These are phyloP conservation scores for Penicillium angulare DNA, from an alignment of 495 filamentous ascomycete species.

Conservation along the genomic window DNA sequence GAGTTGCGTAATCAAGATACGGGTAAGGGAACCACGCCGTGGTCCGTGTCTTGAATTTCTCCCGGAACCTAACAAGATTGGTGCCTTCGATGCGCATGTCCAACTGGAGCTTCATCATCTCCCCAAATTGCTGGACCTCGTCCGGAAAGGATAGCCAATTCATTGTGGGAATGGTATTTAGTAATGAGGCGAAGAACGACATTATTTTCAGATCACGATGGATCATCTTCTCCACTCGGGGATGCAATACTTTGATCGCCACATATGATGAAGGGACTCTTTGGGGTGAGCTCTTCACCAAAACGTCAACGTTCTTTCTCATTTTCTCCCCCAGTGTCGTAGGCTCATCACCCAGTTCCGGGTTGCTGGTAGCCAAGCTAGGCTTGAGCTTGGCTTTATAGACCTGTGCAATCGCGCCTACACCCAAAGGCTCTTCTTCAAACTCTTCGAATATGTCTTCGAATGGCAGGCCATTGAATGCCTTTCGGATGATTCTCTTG, in stretches of 20 bases:
- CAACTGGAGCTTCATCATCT: constrained; percentile 97
- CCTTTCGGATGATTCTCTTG: constrained; percentile 71
- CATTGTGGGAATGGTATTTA: constrained; percentile 90
- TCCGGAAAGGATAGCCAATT: constrained; percentile 97
- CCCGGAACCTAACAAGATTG: constrained; percentile 85
- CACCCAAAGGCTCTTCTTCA: constrained; percentile 83
- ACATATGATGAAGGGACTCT: constrained; percentile 90
- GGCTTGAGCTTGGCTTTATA: constrained; percentile 93
- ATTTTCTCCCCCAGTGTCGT: constrained; percentile 64
- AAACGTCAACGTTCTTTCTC: constrained; percentile 75
- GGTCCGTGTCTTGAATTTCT: constrained; percentile 82
- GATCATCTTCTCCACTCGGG: constrained; percentile 83
- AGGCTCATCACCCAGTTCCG: constrained; percentile 45
- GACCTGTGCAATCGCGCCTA: constrained; percentile 96
- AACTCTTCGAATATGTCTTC: constrained; percentile 98
- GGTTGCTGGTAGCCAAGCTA: constrained; percentile 63
- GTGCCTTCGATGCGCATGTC: constrained; percentile 94
- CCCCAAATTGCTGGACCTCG: constrained; percentile 89
- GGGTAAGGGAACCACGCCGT: constrained; percentile 97
- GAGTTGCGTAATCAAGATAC: constrained; percentile 84
- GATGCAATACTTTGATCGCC: constrained; percentile 95
- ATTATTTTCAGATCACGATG: constrained; percentile 89
- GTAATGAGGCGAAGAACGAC: constrained; percentile 80
- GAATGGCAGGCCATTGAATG: constrained; percentile 77
- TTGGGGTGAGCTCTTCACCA: constrained; percentile 81